Evolutionary conservation across 2,329 filamentous ascomycete species (phyloP).

Genomic region (Huntiella omanensis): DNA sequence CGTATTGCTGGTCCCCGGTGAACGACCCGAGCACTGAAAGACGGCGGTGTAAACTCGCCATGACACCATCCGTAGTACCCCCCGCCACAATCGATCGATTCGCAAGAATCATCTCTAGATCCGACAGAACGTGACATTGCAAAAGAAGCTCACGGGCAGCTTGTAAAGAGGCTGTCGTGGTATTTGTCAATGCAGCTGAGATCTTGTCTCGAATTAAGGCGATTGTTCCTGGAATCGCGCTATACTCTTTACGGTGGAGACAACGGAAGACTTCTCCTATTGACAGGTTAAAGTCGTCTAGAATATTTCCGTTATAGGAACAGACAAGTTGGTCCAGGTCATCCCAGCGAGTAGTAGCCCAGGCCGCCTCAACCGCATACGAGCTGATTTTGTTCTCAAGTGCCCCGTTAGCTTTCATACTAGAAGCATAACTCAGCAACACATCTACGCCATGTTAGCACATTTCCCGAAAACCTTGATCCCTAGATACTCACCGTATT

Average conservation of each 20-base stretch:
- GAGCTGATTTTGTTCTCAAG: constrained; percentile 50
- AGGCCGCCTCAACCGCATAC: constrained; percentile 78
- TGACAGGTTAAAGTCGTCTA: constrained; percentile 62
- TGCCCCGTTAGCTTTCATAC: constrained; percentile 38
- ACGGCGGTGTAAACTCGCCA: constrained; percentile 49
- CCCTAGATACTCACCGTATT: constrained; percentile 46
- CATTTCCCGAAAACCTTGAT: not conserved
- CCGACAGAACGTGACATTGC: constrained; percentile 70
- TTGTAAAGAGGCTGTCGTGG: constrained; percentile 62
- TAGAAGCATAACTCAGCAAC: constrained; percentile 70
- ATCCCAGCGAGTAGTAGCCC: constrained; percentile 71
- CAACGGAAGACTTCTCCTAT: constrained; percentile 42
- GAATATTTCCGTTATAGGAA: constrained; percentile 29
- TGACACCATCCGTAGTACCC: constrained; percentile 14
- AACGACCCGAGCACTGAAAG: constrained; percentile 81
- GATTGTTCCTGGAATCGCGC: constrained; percentile 32
- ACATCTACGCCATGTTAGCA: constrained; percentile 39
- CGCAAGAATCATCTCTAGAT: constrained; percentile 59
- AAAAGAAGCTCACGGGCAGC: constrained; percentile 71
- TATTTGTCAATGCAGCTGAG: constrained; percentile 54
- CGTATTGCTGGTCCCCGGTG: constrained; percentile 80
- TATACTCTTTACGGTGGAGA: constrained; percentile 32
- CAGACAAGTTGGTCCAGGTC: constrained; percentile 49
- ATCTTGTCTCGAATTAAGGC: constrained; percentile 49
- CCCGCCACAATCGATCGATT: constrained; percentile 1